Conservation (phyloP, 352 stramenopile genomes). For the Phytopythium kandeliae region DNA sequence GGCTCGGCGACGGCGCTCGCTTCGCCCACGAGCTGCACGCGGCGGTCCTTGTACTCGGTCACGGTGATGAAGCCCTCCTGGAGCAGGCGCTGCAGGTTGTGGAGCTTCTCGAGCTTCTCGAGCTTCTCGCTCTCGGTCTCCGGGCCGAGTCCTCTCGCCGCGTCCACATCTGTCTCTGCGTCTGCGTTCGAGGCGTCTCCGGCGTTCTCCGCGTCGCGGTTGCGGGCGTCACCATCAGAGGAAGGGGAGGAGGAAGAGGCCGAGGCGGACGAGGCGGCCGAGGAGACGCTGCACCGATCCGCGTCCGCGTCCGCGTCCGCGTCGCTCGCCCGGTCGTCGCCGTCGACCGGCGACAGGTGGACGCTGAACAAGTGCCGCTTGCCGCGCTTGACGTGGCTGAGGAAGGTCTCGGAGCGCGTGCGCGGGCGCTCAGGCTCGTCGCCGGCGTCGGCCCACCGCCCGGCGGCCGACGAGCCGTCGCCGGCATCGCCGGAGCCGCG, state of each 20-base stretch:
- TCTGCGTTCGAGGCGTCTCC: slow-evolving; percentile 14
- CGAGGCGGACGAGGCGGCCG: no score
- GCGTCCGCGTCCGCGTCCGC: slow-evolving; percentile 3
- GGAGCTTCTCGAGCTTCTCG: slow-evolving; percentile 42
- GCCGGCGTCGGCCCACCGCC: slow-evolving; percentile 9
- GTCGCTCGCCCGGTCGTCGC: slow-evolving; percentile 5
- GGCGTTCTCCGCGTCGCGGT: slow-evolving; percentile 3
- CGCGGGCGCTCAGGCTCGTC: slow-evolving; percentile 18
- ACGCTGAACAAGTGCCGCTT: slow-evolving; percentile 2
- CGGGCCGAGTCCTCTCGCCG: slow-evolving; percentile 12
- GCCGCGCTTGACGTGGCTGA: slow-evolving; percentile 1
- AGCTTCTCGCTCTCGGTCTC: background rate
- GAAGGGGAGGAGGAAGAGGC: no score
- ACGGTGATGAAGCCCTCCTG: slow-evolving; percentile 81
- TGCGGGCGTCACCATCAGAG: no score
- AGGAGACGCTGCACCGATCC: slow-evolving; percentile 1
- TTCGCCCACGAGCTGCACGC: slow-evolving; percentile 59
- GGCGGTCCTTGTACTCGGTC: slow-evolving; percentile 70
- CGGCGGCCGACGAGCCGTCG: background rate
- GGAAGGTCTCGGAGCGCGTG: slow-evolving; percentile 36
- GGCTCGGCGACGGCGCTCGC: slow-evolving; percentile 32
- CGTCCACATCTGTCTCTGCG: no score
- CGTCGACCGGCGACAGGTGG: slow-evolving; percentile 17
- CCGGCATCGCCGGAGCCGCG: no score
- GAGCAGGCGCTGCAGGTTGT: slow-evolving; percentile 65